phyloP scores from a whole-genome alignment of 176 grass and related monocot genomes.

The Areca catechu region DNA sequence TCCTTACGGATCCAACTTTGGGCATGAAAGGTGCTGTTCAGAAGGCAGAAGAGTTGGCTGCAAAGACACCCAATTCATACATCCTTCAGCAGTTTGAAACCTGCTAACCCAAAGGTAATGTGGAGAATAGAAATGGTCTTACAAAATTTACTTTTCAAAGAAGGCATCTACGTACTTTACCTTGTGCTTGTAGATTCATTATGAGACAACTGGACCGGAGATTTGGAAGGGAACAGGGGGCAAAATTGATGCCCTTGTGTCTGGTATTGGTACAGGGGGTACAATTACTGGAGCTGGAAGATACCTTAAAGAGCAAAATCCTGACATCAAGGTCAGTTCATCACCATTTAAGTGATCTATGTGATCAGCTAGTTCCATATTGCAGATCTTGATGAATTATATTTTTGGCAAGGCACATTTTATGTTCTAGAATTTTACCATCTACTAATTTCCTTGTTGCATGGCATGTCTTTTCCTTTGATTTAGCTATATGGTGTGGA shows the following conservation, averaged over 20 bases:
- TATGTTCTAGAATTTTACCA: no score
- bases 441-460: no score
- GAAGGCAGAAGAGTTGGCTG: conserved; percentile 8
- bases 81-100: conserved; percentile 15
- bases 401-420: no score
- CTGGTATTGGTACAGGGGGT: conserved; percentile 5
- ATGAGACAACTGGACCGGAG: conserved; percentile 11
- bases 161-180: neutral
- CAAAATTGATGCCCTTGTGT: conserved; percentile 7
- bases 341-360: no score
- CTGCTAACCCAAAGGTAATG: conserved; percentile 2
- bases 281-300: conserved; percentile 8
- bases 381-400: no score
- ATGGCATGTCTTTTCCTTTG: neutral
- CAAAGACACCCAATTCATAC: conserved; percentile 1
- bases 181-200: neutral
- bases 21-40: conserved; percentile 2
- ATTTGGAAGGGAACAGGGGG: conserved; percentile 6
- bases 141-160: no score
- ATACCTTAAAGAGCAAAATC: conserved; percentile 8
- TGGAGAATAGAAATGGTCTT: neutral
- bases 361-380: no score
- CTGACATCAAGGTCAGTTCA: neutral
- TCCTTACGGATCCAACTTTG: conserved; percentile 7
- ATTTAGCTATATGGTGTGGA: conserved; percentile 79